Conservation (phyloP, 129 eudicot species). For the Flaveria bidentis region DNA sequence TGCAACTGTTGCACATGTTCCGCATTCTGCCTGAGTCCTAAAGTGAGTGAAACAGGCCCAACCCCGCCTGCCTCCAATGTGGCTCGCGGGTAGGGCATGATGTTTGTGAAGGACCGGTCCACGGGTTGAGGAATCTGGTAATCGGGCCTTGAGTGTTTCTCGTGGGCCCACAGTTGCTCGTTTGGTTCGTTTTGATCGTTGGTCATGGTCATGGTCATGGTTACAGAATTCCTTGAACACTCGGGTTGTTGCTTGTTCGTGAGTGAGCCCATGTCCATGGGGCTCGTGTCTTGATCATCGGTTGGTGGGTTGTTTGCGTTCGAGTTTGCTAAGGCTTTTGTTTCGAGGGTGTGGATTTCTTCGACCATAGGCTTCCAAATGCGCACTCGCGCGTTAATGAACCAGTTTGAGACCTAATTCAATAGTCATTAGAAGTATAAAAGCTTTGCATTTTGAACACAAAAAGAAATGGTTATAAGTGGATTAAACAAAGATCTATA, state of each 20-base stretch:
- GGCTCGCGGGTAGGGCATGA: constrained; percentile 48
- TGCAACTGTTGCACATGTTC: constrained; percentile 58
- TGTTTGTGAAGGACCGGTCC: constrained; percentile 57
- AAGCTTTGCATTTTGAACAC: not conserved
- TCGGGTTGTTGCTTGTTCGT: constrained; percentile 44
- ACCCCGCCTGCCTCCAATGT: constrained; percentile 59
- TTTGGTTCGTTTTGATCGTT: constrained; percentile 26
- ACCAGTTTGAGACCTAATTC: constrained; percentile 82
- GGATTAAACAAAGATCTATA: not conserved
- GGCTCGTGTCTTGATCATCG: constrained; percentile 35
- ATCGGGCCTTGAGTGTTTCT: constrained; percentile 57
- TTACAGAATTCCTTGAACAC: constrained; percentile 32
- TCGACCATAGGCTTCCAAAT: constrained; percentile 96
- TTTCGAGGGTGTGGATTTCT: constrained; percentile 80
- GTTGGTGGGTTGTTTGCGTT: constrained; percentile 39
- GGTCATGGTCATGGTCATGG: constrained; percentile 23
- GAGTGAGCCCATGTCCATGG: constrained; percentile 17
- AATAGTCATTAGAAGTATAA: not conserved
- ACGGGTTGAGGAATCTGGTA: constrained; percentile 43
- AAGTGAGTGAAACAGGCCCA: constrained; percentile 73
- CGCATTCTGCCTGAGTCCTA: constrained; percentile 77
- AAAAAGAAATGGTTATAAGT: not conserved
- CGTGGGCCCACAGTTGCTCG: constrained; percentile 52
- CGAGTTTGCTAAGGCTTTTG: constrained; percentile 52
- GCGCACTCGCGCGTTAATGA: constrained; percentile 80